These are phyloP conservation scores for Arthrocladium fulminans DNA, from an alignment of 2,329 filamentous ascomycete species.

Conservation along the genomic window DNA sequence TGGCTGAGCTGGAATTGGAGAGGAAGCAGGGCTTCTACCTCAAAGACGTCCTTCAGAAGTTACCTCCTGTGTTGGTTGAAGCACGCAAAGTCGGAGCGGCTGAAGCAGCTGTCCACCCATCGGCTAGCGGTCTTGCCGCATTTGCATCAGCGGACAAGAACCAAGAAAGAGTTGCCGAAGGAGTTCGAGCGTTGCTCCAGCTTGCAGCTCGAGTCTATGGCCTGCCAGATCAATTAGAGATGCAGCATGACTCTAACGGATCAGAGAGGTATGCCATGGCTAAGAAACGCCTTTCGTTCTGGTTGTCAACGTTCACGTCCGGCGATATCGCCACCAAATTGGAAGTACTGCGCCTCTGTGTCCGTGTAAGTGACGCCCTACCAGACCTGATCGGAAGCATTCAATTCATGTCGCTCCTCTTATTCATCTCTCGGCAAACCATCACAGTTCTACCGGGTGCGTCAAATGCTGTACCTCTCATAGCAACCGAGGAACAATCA, in stretches of 20 bases:
- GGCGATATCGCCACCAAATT: constrained; percentile 75
- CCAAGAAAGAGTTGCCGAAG: constrained; percentile 26
- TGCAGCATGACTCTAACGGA: background rate
- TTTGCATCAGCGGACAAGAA: constrained; percentile 37
- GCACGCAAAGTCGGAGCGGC: constrained; percentile 86
- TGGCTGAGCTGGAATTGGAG: constrained; percentile 68
- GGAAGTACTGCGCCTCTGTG: constrained; percentile 78
- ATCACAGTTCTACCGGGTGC: constrained; percentile 58
- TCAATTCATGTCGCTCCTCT: constrained; percentile 71
- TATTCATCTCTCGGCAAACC: constrained; percentile 67
- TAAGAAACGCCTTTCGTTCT: constrained; percentile 33
- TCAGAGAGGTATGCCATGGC: background rate
- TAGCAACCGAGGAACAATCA: constrained; percentile 66
- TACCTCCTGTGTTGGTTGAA: constrained; percentile 79
- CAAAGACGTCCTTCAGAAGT: constrained; percentile 70
- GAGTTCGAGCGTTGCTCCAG: constrained; percentile 34
- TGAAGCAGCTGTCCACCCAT: constrained; percentile 93
- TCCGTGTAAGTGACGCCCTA: constrained; percentile 86
- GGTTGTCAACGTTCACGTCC: constrained; percentile 45
- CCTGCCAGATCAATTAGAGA: constrained; percentile 23
- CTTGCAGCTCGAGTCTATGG: constrained; percentile 36
- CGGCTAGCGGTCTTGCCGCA: constrained; percentile 70
- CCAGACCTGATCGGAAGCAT: constrained; percentile 89
- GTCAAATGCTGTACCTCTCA: constrained; percentile 12
- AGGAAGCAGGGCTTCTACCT: constrained; percentile 88